phyloP scores from a whole-genome alignment of 108 stramenopile genomes.

The Nitzschia palea region DNA sequence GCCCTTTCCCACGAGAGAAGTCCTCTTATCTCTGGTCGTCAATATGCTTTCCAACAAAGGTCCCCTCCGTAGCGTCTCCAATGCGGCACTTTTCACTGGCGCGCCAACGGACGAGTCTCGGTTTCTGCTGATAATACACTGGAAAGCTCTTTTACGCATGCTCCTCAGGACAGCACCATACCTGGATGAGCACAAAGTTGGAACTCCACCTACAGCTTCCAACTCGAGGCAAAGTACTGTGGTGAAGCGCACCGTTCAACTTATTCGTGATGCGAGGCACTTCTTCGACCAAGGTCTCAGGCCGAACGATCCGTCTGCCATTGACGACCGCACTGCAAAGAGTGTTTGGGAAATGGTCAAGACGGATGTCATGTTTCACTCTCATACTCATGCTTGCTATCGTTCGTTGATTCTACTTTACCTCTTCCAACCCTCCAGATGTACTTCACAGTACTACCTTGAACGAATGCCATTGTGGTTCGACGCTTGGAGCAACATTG shows the following conservation, averaged over 20 bases:
- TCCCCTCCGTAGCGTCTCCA: conserved; percentile 65
- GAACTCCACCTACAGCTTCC: conserved; percentile 50
- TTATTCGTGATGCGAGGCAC: conserved; percentile 73
- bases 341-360: conserved; percentile 73
- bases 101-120: conserved; percentile 25
- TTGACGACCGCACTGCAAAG: conserved; percentile 57
- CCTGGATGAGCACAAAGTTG: conserved; percentile 76
- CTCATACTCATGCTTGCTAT: conserved; percentile 85
- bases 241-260: conserved; percentile 64
- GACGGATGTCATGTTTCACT: conserved; percentile 67
- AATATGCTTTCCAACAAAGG: conserved; percentile 74
- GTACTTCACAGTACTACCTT: conserved; percentile 57
- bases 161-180: conserved; percentile 82
- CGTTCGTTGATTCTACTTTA: conserved; percentile 75
- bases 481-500: conserved; percentile 78
- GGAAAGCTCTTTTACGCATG: conserved; percentile 69
- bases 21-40: conserved; percentile 61
- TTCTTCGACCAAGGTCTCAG: conserved; percentile 81
- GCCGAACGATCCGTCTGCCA: conserved; percentile 29
- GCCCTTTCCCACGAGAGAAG: conserved; percentile 74
- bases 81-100: conserved; percentile 66
- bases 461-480: conserved; percentile 70
- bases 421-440: conserved; percentile 81
- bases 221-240: conserved; percentile 56
- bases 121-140: conserved; percentile 65